Base-by-base conservation (phyloP, 495 filamentous ascomycete species). In the Aspergillus incahuasiensis region DNA sequence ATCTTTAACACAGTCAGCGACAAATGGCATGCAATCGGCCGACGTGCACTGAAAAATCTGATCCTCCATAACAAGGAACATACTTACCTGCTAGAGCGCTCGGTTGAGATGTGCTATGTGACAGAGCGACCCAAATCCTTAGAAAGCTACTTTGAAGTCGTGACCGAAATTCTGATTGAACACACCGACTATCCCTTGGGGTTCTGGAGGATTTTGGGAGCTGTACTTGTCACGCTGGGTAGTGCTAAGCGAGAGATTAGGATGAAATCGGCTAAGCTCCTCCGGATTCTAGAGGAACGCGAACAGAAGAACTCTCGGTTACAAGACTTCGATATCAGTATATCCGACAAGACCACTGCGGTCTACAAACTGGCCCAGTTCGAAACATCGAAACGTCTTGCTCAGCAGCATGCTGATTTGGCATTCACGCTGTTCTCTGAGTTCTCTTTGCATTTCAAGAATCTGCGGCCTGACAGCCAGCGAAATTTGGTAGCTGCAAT, bases 281-380 rank as follows among this genome's bases (percentile, higher is more conserved):
- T 98, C 20, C 80, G 90, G 25, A 85, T 83, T 6, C 75, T 97
- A 1, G 95, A 97, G 64, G 88, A 92, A 54, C 83, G 89, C 15
- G 87, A 90, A 59, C 85, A 87, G 63, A 88, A 87, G 61, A 91
- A 79, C 61, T 96, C 92, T 5, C 90, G 92, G 61, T 83, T 97
- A 30, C 91, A 96, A 64, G 95, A 97, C 67, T 95, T 96, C 47
- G 95, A 98, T 62, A 96, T 98, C 61, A 96, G 92, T 67, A 92
- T 98, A 42, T 92, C 94, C 1, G 95, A 98, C 72, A 96, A 96
- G 72, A 98, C 94, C 0, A 96, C 92, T 54, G 94, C 94, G 1
- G 92, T 98, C 2, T 97, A 97, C 70, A 97, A 97, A 70, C 80
- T 92, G 16, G 94, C 94, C 4, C 95, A 97, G 61, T 97, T 97